phyloP scores from a whole-genome alignment of 169 alveolate genomes.

The Cryptosporidium muris region DNA sequence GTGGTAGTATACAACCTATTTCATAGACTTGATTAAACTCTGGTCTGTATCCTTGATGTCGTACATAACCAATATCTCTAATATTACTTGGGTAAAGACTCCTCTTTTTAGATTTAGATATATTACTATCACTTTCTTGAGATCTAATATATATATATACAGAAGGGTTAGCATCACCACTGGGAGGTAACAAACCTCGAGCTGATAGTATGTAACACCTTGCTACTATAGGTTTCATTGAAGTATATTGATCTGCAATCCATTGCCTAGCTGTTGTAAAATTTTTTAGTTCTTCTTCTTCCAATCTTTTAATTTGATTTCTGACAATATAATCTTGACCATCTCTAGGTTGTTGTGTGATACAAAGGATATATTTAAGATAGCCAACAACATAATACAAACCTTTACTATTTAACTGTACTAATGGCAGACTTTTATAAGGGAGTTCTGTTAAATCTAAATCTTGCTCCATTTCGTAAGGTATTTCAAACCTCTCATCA shows the following conservation, averaged over 20 bases:
- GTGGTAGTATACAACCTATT: conserved; percentile 88
- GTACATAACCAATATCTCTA: conserved; percentile 82
- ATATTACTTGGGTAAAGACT: conserved; percentile 76
- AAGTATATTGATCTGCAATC: conserved; percentile 67
- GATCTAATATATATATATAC: conserved; percentile 80
- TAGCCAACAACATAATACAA: conserved; percentile 88
- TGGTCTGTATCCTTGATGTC: conserved; percentile 86
- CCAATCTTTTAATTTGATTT: not conserved
- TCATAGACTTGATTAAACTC: conserved; percentile 86
- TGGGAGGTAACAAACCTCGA: conserved; percentile 85
- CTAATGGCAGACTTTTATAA: conserved; percentile 84
- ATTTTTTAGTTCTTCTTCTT: conserved; percentile 47
- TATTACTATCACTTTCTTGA: conserved; percentile 78
- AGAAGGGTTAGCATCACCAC: conserved; percentile 81
- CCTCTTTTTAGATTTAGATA: conserved; percentile 72
- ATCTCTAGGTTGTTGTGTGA: conserved; percentile 71
- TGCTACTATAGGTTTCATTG: conserved; percentile 77
- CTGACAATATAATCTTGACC: conserved; percentile 18
- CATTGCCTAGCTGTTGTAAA: conserved; percentile 61
- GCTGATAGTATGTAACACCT: conserved; percentile 87
- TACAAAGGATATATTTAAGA: conserved; percentile 82
- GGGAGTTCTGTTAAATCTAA: conserved; percentile 84
- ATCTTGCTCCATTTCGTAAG: conserved; percentile 87
- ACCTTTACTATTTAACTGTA: conserved; percentile 85
- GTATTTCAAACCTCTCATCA: conserved; percentile 82